Base-by-base conservation (phyloP, 2,329 filamentous ascomycete species). In the Colletotrichum musae region DNA sequence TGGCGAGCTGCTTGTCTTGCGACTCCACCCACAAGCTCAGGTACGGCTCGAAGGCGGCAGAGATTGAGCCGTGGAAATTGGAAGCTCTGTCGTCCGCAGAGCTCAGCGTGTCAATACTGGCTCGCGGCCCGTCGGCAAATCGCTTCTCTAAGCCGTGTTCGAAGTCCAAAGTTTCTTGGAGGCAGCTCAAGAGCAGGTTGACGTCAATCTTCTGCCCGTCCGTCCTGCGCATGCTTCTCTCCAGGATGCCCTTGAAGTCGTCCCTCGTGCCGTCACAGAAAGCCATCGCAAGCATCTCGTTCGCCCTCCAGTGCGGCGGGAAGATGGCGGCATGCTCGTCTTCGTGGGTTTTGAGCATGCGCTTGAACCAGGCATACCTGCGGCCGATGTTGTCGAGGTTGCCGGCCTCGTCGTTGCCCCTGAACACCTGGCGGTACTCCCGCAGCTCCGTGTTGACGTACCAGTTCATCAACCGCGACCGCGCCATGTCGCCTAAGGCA, bases 361-460 rank as follows among this genome's bases (percentile, higher is more conserved):
- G 90, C 79, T 93, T 94, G 81, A 98, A 97, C 96, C 96, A 99
- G 6, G 95, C 93, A 79, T 98, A 99, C 72, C 96, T 87, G 70
- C 96, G 88, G 5, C 95, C 94, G 70, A 99, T 99, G 76, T 99
- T 99, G 85, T 99, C 96, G 77, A 99, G 82, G 70, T 92, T 97
- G 6, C 95, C 96, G 5, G 96, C 96, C 83, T 99, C 96, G 78
- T 99, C 96, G 76, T 96, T 98, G 45, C 95, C 95, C 48, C 95
- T 89, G 80, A 99, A 99, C 0, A 99, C 94, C 77, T 97, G 94
- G 60, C 96, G 89, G 78, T 99, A 99, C 82, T 99, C 96, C 58
- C 96, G 89, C 73, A 99, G 84, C 82, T 98, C 94, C 2, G 96
- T 98, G 78, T 99, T 99, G 82, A 97, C 94, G 79, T 99, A 99